These are phyloP conservation scores for Pistacia atlantica DNA, from an alignment of 345 rosid species.

Conservation along the genomic window DNA sequence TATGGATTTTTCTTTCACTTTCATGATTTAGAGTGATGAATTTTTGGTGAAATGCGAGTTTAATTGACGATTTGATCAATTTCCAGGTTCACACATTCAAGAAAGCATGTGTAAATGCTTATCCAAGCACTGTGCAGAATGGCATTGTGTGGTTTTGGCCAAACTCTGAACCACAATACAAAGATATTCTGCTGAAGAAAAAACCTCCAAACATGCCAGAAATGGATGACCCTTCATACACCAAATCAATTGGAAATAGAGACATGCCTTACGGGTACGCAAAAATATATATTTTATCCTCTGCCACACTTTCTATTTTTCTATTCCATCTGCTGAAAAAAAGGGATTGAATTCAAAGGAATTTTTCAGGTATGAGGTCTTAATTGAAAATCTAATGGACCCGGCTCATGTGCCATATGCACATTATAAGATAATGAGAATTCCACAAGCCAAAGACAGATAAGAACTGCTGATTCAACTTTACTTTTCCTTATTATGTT, in stretches of 20 bases:
- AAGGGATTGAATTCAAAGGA: background rate
- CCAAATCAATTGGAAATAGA: conserved; percentile 55
- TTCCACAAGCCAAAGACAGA: conserved; percentile 20
- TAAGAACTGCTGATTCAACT: conserved; percentile 8
- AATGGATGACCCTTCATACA: conserved; percentile 74
- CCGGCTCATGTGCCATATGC: conserved; percentile 97
- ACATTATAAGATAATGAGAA: conserved; percentile 68
- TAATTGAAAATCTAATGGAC: conserved; percentile 85
- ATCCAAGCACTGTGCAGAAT: conserved; percentile 73
- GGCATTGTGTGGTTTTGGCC: conserved; percentile 96
- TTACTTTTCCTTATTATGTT: background rate
- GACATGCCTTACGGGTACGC: conserved; percentile 81
- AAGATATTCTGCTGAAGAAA: conserved; percentile 52
- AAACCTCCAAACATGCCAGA: conserved; percentile 76
- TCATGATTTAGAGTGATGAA: background rate
- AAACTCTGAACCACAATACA: conserved; percentile 67
- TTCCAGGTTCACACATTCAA: conserved; percentile 69
- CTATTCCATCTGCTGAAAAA: background rate
- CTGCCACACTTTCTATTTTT: background rate
- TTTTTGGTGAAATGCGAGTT: background rate
- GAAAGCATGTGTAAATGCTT: conserved; percentile 73
- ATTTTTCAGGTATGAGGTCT: conserved; percentile 67
- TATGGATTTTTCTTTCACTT: background rate
- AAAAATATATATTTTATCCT: background rate
- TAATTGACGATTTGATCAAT: conserved; percentile 1